Conservation (phyloP, 345 rosid genomes). For the Syzygium aromaticum region DNA sequence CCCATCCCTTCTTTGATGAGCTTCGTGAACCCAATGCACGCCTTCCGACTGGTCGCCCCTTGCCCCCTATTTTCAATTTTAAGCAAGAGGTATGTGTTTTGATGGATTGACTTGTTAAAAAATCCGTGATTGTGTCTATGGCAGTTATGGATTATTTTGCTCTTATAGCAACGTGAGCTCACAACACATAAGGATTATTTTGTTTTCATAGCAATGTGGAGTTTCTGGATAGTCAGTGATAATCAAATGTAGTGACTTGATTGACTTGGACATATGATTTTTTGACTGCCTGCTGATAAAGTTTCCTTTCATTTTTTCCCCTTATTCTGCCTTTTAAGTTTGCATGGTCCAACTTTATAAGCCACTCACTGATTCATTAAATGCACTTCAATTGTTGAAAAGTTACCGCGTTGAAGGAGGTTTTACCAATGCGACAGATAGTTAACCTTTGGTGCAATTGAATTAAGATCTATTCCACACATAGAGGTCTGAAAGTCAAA, state of each 20-base stretch:
- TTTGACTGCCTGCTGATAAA: not conserved
- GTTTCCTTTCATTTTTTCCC: not conserved
- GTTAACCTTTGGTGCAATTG: not conserved
- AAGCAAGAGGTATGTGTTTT: conserved; percentile 46
- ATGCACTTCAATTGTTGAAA: not conserved
- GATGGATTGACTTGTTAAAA: not conserved
- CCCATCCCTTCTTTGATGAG: conserved; percentile 80
- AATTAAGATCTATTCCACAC: not conserved
- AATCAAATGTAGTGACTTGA: not conserved
- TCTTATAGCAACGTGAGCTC: not conserved
- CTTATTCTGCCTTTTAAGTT: not conserved
- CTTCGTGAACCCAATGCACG: conserved; percentile 74
- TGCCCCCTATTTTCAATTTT: conserved; percentile 68
- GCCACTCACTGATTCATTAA: not conserved
- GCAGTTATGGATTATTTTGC: not conserved
- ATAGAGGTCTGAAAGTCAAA: not conserved
- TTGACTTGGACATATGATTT: not conserved
- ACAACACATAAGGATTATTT: not conserved
- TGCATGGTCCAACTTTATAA: not conserved
- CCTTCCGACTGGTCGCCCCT: conserved; percentile 59
- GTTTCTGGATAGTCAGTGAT: not conserved
- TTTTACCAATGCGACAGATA: not conserved
- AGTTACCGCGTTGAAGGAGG: not conserved
- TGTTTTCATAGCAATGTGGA: not conserved
- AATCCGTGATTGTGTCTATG: not conserved